Percentiles rank a stretch among this genome's conserved stretches.
These are phyloP conservation scores for Ceratobasidium sp. DNA, from an alignment of 1,284 basidiomycete genomes.

Conservation along the genomic window DNA sequence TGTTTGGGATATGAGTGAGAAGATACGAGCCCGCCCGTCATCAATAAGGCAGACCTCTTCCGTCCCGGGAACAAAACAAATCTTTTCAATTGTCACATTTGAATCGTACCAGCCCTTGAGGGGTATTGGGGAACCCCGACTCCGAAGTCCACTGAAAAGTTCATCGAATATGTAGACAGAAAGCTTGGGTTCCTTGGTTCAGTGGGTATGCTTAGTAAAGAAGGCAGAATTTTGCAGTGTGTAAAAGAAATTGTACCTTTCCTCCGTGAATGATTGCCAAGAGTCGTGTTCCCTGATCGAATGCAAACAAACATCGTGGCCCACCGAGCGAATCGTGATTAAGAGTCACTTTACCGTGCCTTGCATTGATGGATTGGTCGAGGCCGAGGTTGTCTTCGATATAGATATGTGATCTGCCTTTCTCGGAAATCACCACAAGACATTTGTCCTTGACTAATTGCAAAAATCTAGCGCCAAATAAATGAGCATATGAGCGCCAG, in stretches of 20 bases:
- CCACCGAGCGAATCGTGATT: background rate
- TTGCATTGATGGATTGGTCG: background rate
- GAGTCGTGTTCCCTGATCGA: slow-evolving; percentile 25
- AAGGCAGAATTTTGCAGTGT: background rate
- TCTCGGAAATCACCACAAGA: too few relatives aligned
- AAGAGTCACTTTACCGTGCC: background rate
- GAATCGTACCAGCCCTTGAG: slow-evolving; percentile 39
- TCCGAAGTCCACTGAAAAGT: slow-evolving; percentile 13
- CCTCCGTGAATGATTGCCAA: slow-evolving; percentile 24
- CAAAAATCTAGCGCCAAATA: slow-evolving; percentile 9
- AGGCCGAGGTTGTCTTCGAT: too few relatives aligned
- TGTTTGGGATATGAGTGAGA: slow-evolving; percentile 48
- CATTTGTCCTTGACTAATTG: slow-evolving; percentile 23
- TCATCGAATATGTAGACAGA: slow-evolving; percentile 36
- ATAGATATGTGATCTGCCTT: too few relatives aligned
- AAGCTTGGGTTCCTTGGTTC: background rate
- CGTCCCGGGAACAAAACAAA: slow-evolving; percentile 31
- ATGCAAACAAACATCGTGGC: too few relatives aligned
- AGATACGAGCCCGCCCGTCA: slow-evolving; percentile 34
- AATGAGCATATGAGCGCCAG: background rate
- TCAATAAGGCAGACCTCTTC: slow-evolving; percentile 41
- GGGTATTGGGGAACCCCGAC: slow-evolving; percentile 15
- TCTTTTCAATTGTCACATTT: slow-evolving; percentile 8
- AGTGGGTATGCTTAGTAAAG: too few relatives aligned
- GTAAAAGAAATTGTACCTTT: background rate